phyloP scores from a whole-genome alignment of 2,329 filamentous ascomycete genomes.

The Chalaropsis thielavioides region DNA sequence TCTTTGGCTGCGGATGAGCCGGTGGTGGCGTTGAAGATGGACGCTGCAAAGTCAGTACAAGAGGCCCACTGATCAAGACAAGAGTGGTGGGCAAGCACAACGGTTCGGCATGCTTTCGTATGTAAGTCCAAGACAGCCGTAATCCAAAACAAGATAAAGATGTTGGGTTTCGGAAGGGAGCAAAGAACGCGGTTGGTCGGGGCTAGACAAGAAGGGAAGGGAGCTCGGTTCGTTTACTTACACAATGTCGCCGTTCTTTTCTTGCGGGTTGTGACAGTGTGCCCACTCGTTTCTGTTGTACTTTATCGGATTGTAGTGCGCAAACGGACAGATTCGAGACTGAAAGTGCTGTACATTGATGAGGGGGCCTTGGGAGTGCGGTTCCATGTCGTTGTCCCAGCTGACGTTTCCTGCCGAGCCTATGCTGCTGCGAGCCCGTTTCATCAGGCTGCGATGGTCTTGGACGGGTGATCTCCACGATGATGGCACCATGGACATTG shows the following conservation, averaged over 20 bases:
- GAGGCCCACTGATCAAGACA: neutral
- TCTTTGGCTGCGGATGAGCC: slow-evolving; percentile 15
- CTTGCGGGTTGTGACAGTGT: slow-evolving; percentile 15
- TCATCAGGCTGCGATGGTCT: neutral
- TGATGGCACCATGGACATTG: neutral
- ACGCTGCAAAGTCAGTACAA: slow-evolving; percentile 7
- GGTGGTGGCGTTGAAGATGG: slow-evolving; percentile 16
- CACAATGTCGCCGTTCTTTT: slow-evolving; percentile 18
- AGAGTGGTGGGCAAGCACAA: neutral
- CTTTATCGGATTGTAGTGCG: slow-evolving; percentile 12
- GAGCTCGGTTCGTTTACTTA: neutral
- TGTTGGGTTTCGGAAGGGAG: no score
- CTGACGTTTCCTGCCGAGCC: slow-evolving; percentile 5
- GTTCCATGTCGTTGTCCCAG: slow-evolving; percentile 11
- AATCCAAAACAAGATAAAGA: neutral
- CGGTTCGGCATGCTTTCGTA: neutral
- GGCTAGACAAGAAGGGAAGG: neutral
- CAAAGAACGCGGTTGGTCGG: no score
- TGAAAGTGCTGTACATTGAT: neutral
- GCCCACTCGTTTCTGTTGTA: slow-evolving; percentile 14
- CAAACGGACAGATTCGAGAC: slow-evolving; percentile 16
- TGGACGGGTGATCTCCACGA: slow-evolving; percentile 3
- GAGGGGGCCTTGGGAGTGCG: neutral
- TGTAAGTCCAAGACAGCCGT: neutral
- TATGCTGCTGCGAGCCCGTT: slow-evolving; percentile 1